Evolutionary conservation across 345 rosid species (phyloP), one percentile per base, ranked within the genome.

Genomic region (Eucalyptus marginata): DNA sequence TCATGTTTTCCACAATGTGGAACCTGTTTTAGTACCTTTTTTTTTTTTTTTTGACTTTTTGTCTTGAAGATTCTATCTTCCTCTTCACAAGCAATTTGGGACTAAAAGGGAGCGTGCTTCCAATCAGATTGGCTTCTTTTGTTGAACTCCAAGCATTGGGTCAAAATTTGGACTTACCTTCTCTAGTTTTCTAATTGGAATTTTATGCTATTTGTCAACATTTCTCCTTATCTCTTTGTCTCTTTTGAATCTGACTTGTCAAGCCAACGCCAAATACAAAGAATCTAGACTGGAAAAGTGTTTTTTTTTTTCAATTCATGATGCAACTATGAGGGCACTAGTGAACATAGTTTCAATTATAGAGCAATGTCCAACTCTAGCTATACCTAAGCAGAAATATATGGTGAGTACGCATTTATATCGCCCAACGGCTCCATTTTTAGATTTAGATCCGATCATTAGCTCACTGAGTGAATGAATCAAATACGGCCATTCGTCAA

Each of bases 381-480:
- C 83, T 5, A 36, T 36, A 36, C 14, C 3, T 43, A 3, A 71
- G 14, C 27, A 36, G 3, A 68, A 68, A 8, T 33, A 17, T 33
- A 36, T 17, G 13, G 24, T 33, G 80, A 68, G 44, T 33, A 33
- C 20, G 0, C 44, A 16, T 33, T 31, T 33, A 68, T 17, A 8
- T 68, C 1, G 0, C 44, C 6, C 44, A 9, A 68, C 2, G 2
- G 1, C 47, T 20, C 15, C 83, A 20, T 10, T 3, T 36, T 76
- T 36, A 76, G 83, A 40, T 76, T 76, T 76, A 20, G 15, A 20
- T 20, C 14, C 2, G 0, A 20, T 40, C 29, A 40, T 76, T 44
- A 10, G 27, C 83, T 12, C 8, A 0, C 0, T 7, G 47, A 76
- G 13, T 6, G 5, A 12, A 20, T 10, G 15, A 40, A 4, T 76